Conservation (phyloP, 2,329 filamentous ascomycete genomes). For the Ascochyta rabiei region DNA sequence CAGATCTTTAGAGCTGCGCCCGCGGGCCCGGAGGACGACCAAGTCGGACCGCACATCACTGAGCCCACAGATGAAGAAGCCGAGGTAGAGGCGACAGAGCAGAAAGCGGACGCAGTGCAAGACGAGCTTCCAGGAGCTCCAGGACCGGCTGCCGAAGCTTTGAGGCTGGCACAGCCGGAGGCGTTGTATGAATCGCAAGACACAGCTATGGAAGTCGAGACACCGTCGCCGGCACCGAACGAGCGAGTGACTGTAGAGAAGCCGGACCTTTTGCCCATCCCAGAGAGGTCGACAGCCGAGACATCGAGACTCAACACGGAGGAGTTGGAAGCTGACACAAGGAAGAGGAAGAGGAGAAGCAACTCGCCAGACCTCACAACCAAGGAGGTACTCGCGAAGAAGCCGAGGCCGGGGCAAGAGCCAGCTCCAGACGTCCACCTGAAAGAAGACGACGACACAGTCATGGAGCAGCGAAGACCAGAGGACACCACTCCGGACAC, state of each 20-base stretch:
- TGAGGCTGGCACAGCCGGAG: conserved; percentile 20
- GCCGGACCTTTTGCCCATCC: conserved; percentile 32
- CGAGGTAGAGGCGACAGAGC: conserved; percentile 6
- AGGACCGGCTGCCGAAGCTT: conserved; percentile 31
- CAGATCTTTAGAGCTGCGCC: conserved; percentile 23
- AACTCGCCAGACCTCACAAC: conserved; percentile 43
- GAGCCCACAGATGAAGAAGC: conserved; percentile 24
- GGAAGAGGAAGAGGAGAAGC: conserved; percentile 52
- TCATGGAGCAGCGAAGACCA: conserved; percentile 37
- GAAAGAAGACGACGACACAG: conserved; percentile 39
- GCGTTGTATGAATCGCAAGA: conserved; percentile 6
- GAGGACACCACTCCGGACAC: conserved; percentile 20
- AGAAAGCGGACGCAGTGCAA: not conserved
- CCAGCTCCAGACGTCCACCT: conserved; percentile 36
- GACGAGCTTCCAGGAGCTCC: conserved; percentile 27
- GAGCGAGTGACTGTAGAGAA: conserved; percentile 44
- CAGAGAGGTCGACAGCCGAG: conserved; percentile 37
- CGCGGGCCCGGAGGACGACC: conserved; percentile 23
- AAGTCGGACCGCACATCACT: conserved; percentile 25
- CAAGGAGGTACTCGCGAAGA: conserved; percentile 52
- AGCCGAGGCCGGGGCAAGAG: conserved; percentile 48
- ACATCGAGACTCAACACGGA: conserved; percentile 45
- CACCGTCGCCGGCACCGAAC: conserved; percentile 28
- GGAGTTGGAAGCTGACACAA: conserved; percentile 46
- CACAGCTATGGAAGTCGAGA: conserved; percentile 8